Conservation (phyloP, 176 grass and related monocot genomes). For the Rhipidocladum racemiflorum region DNA sequence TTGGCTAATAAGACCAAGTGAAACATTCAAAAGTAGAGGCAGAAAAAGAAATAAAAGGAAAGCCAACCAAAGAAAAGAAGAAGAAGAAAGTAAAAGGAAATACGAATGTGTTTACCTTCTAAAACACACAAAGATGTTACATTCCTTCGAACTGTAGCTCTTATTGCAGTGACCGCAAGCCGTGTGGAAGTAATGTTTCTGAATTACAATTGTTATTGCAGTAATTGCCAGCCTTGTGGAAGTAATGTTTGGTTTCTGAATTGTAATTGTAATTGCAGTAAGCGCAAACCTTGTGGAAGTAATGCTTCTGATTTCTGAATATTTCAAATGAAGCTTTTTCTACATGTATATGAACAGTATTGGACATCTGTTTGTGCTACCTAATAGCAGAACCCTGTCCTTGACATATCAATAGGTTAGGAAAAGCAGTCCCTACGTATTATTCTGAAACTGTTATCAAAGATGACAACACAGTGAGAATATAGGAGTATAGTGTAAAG, state of each 20-base stretch:
- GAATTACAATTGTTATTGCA: conserved; percentile 1
- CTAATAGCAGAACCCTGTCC: not conserved
- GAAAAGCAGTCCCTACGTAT: conserved; percentile 23
- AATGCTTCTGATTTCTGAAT: conserved; percentile 13
- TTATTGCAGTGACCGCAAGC: not conserved
- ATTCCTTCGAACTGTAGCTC: conserved; percentile 10
- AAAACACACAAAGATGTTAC: conserved; percentile 1
- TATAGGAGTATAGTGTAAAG: not conserved
- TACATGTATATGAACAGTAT: conserved; percentile 14
- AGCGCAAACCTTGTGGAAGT: not conserved
- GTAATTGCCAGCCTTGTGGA: conserved; percentile 2
- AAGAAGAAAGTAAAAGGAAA: not conserved
- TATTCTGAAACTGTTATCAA: conserved; percentile 24
- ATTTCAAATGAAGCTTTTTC: not conserved
- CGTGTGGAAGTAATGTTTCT: conserved; percentile 22
- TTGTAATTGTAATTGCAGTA: not conserved
- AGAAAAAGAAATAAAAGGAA: conserved; percentile 42
- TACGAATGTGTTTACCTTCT: conserved; percentile 29
- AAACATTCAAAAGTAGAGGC: conserved; percentile 32
- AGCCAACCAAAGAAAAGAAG: conserved; percentile 8
- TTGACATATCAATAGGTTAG: conserved; percentile 14
- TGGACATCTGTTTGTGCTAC: not conserved
- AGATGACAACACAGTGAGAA: conserved; percentile 3
- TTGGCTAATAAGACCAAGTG: conserved; percentile 34
- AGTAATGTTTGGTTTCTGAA: conserved; percentile 21